These are phyloP conservation scores for Amanita brunnescens DNA, from an alignment of 768 basidiomycete genomes.

Conservation along the genomic window DNA sequence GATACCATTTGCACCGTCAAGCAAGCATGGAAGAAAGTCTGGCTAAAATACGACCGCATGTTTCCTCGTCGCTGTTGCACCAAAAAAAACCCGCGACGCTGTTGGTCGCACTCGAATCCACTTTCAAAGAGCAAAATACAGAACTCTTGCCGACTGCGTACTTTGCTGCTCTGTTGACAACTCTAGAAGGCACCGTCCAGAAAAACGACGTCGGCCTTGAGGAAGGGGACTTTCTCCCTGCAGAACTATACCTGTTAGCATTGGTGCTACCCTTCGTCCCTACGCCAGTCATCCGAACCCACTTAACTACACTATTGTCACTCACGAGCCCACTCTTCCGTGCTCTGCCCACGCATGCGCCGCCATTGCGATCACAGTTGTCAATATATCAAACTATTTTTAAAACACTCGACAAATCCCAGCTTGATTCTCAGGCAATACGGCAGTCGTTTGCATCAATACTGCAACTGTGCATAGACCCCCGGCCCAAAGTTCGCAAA, in stretches of 20 bases:
- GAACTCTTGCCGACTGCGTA: conserved; percentile 80
- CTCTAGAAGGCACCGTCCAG: conserved; percentile 70
- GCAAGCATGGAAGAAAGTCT: conserved; percentile 52
- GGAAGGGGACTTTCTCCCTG: conserved; percentile 75
- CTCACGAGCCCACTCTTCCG: conserved; percentile 78
- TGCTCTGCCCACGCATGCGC: conserved; percentile 51
- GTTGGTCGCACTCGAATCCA: conserved; percentile 77
- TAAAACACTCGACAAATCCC: conserved; percentile 58
- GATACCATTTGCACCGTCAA: neutral
- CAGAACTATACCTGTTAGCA: conserved; percentile 77
- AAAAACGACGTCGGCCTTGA: conserved; percentile 38
- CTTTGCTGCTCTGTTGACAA: conserved; percentile 85
- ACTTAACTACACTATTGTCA: conserved; percentile 61
- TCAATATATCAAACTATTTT: conserved; percentile 66
- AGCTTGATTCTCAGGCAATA: conserved; percentile 57
- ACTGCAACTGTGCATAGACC: conserved; percentile 76
- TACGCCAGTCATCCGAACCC: conserved; percentile 68
- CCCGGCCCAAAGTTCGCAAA: conserved; percentile 89
- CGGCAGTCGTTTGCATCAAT: conserved; percentile 83
- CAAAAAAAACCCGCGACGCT: conserved; percentile 87
- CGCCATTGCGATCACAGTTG: conserved; percentile 81
- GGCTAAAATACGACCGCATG: conserved; percentile 82
- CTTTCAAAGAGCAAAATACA: conserved; percentile 58
- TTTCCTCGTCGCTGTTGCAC: conserved; percentile 69
- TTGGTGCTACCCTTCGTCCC: conserved; percentile 73